Conservation (phyloP, 768 basidiomycete species). For the Russula dissimulans region DNA sequence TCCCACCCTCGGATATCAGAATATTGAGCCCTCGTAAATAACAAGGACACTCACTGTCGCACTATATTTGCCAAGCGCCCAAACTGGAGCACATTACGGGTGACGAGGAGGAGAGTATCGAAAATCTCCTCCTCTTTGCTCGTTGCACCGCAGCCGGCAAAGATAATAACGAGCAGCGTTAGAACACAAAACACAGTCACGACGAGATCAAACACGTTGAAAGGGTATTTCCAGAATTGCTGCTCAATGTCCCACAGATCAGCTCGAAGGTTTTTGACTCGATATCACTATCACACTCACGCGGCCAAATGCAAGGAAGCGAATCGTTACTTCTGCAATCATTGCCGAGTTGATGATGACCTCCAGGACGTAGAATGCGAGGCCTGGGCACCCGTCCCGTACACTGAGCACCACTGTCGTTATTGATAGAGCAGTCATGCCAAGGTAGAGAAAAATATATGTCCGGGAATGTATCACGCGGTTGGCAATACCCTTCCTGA, state of each 20-base stretch:
- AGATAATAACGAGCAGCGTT: slow-evolving; percentile 81
- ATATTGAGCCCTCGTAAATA: not conserved
- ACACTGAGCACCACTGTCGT: slow-evolving; percentile 80
- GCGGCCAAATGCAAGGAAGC: slow-evolving; percentile 87
- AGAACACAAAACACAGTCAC: slow-evolving; percentile 84
- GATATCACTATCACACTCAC: slow-evolving; percentile 41
- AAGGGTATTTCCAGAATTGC: slow-evolving; percentile 97
- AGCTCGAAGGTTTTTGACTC: not conserved
- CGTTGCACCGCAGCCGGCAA: slow-evolving; percentile 72
- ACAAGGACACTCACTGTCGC: slow-evolving; percentile 62
- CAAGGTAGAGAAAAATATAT: slow-evolving; percentile 83
- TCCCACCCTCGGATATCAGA: not conserved
- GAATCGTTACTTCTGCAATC: slow-evolving; percentile 88
- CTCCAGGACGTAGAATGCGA: slow-evolving; percentile 86
- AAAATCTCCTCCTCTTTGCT: slow-evolving; percentile 92
- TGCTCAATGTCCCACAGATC: slow-evolving; percentile 25
- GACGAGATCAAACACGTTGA: slow-evolving; percentile 82
- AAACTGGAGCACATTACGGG: slow-evolving; percentile 89
- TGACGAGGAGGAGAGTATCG: slow-evolving; percentile 86
- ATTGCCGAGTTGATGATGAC: slow-evolving; percentile 82
- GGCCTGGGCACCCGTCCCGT: slow-evolving; percentile 73
- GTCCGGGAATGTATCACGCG: slow-evolving; percentile 81
- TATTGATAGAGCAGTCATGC: slow-evolving; percentile 79
- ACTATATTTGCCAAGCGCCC: slow-evolving; percentile 86
- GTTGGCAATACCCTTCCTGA: slow-evolving; percentile 78